Percentiles rank a stretch among this genome's conserved stretches.
phyloP scores from a whole-genome alignment of 169 alveolate species.

The Eimeria praecox region DNA sequence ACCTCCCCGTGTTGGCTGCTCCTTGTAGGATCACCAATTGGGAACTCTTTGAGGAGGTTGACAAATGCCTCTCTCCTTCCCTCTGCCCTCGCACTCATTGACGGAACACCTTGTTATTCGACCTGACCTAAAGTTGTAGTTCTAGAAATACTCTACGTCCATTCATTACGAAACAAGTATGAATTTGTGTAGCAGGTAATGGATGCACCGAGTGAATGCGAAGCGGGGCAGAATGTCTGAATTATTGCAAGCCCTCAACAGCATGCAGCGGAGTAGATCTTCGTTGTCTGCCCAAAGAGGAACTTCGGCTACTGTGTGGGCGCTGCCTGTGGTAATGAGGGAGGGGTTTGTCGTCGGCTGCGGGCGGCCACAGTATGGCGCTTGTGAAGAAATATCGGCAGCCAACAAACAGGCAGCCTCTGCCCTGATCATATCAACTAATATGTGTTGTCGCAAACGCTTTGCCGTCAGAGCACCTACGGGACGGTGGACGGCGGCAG shows the following conservation, averaged over 20 bases:
- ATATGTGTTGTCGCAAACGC: not conserved
- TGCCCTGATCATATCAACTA: not conserved
- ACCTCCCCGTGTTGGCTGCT: slow-evolving; percentile 90
- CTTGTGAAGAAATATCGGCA: not conserved
- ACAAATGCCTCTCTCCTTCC: slow-evolving; percentile 86
- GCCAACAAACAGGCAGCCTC: not conserved
- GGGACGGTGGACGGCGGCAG: not conserved
- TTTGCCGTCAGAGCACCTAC: slow-evolving; percentile 27
- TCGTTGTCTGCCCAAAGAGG: not conserved
- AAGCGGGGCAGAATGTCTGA: not conserved
- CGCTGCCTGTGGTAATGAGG: not conserved
- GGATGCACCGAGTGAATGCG: not conserved
- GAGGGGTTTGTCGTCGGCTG: not conserved
- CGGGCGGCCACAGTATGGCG: not conserved
- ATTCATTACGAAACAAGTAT: not conserved
- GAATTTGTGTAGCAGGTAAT: not conserved
- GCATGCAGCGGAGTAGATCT: not conserved
- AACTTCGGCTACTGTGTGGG: not conserved
- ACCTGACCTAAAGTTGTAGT: not conserved
- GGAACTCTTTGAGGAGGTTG: slow-evolving; percentile 90
- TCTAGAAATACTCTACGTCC: not conserved
- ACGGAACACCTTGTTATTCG: not conserved
- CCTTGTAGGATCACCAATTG: slow-evolving; percentile 85
- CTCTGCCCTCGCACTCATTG: slow-evolving; percentile 40
- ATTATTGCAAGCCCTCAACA: not conserved